Conservation (phyloP, 164 flowering plant genomes). For the Stephania japonica region DNA sequence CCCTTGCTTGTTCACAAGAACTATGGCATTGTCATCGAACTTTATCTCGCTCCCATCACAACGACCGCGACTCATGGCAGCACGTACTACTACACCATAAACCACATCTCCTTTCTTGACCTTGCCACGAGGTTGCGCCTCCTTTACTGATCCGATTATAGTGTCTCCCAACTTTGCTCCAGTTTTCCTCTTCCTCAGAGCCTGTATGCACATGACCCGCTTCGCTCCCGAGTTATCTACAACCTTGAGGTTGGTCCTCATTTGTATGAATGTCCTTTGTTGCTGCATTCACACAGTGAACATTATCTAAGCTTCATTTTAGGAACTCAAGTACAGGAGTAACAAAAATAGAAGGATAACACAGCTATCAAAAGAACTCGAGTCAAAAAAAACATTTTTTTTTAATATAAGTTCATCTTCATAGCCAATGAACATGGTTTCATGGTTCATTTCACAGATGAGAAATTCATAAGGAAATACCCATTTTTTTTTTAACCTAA, state of each 20-base stretch:
- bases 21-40: conserved; percentile 93
- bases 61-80: conserved; percentile 81
- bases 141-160: conserved; percentile 82
- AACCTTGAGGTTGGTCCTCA: conserved; percentile 87
- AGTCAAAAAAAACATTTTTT: no score
- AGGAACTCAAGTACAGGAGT: no score
- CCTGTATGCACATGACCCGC: conserved; percentile 74
- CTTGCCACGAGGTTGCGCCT: conserved; percentile 78
- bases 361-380: no score
- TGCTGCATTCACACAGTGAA: conserved; percentile 33
- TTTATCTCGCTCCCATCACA: conserved; percentile 84
- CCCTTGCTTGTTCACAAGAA: conserved; percentile 77
- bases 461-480: no score
- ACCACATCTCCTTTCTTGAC: conserved; percentile 88
- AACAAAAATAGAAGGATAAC: no score
- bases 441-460: no score
- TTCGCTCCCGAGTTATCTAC: conserved; percentile 93
- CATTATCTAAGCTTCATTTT: no score
- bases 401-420: no score
- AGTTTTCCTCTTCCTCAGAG: conserved; percentile 56
- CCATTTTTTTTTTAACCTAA: no score
- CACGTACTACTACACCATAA: conserved; percentile 82
- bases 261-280: conserved; percentile 75
- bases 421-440: no score
- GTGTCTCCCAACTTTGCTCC: conserved; percentile 90